Conservation (phyloP, 805 yeast species). For the Kodamaea hsintzibuensis region DNA sequence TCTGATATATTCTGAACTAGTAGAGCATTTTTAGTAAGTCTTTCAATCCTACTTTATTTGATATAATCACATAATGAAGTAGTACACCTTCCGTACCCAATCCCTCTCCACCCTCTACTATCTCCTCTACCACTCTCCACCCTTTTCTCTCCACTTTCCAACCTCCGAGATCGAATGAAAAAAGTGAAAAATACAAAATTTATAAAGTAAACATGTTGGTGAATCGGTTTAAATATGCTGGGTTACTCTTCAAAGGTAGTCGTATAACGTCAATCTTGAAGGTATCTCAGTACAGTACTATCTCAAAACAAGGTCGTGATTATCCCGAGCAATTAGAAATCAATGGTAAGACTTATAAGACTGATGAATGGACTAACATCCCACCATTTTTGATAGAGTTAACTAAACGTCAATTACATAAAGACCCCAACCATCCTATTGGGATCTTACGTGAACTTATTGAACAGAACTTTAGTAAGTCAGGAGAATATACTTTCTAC, state of each 20-base stretch:
- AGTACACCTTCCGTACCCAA: too few relatives aligned
- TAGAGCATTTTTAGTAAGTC: too few relatives aligned
- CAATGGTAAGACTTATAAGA: slow-evolving; percentile 50
- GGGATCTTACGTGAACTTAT: slow-evolving; percentile 79
- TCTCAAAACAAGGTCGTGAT: slow-evolving; percentile 8
- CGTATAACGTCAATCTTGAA: not conserved
- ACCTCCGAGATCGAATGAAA: not conserved
- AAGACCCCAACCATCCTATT: slow-evolving; percentile 78
- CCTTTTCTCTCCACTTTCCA: not conserved
- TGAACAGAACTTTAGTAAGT: slow-evolving; percentile 61
- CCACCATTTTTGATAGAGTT: slow-evolving; percentile 70
- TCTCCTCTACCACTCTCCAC: not conserved
- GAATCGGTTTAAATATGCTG: not conserved
- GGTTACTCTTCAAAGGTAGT: not conserved
- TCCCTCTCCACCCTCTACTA: too few relatives aligned
- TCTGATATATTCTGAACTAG: too few relatives aligned
- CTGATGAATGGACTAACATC: slow-evolving; percentile 84
- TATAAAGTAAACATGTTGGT: not conserved
- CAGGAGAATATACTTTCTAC: slow-evolving; percentile 71
- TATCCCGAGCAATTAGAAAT: slow-evolving; percentile 38
- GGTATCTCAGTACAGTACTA: not conserved
- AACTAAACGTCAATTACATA: slow-evolving; percentile 73
- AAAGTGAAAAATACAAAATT: not conserved
- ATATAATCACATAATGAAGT: too few relatives aligned
- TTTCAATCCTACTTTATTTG: too few relatives aligned